Conservation (phyloP, 208 protist genomes). For the Acanthamoeba lenticulata region DNA sequence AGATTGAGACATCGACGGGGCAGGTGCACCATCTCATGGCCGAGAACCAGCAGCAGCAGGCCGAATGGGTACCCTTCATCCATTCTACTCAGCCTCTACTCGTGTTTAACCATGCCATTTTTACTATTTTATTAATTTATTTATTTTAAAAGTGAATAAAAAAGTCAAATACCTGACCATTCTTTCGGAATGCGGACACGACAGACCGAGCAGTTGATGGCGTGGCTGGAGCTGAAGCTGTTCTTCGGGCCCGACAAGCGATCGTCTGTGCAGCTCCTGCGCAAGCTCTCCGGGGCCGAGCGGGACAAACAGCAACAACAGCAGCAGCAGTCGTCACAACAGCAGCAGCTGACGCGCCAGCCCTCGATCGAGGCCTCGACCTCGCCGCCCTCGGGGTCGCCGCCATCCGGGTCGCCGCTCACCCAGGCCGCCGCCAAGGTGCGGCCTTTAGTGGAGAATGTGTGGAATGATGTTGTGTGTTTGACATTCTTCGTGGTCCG, state of each 20-base stretch:
- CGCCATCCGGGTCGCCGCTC: neutral
- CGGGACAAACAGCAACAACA: neutral
- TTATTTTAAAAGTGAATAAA: too few species aligned
- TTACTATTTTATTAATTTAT: too few species aligned
- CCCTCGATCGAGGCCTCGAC: too few species aligned
- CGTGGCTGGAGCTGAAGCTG: neutral
- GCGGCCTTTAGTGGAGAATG: too few species aligned
- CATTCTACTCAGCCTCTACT: neutral
- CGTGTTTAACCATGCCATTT: neutral
- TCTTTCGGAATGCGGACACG: neutral
- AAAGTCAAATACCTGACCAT: too few species aligned
- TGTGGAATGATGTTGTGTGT: too few species aligned
- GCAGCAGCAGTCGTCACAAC: neutral
- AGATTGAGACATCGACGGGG: conserved; percentile 17
- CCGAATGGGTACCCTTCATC: neutral
- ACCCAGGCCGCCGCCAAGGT: too few species aligned
- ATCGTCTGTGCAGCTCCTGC: neutral
- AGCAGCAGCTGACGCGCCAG: too few species aligned
- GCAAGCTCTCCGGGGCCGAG: neutral
- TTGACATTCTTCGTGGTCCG: too few species aligned
- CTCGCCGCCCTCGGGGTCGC: too few species aligned
- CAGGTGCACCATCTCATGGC: neutral
- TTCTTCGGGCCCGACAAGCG: conserved; percentile 30
- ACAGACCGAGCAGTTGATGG: neutral
- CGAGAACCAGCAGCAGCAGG: conserved; percentile 17